Percentiles rank a stretch among this genome's conserved stretches.
These are phyloP conservation scores for Xanthoceras sorbifolium DNA, from an alignment of 345 rosid species.

Conservation along the genomic window DNA sequence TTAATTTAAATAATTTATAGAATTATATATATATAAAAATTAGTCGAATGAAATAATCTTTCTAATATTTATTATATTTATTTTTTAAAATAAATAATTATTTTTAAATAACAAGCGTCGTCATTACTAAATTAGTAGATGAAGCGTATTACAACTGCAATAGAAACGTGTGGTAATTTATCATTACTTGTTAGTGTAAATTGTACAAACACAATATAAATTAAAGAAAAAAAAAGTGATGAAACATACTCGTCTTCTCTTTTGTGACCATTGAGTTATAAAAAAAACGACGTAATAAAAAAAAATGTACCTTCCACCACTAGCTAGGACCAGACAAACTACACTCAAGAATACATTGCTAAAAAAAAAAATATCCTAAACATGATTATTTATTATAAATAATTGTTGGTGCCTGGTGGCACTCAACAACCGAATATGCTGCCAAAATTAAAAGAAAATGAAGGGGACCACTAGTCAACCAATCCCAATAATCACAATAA, in stretches of 20 bases:
- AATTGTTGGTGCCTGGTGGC: background rate
- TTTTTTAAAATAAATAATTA: no score
- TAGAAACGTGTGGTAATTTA: background rate
- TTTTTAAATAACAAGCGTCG: no score
- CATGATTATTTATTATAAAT: background rate
- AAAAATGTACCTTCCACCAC: background rate
- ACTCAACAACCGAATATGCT: background rate
- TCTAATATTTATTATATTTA: no score
- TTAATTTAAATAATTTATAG: background rate
- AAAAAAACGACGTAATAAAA: background rate
- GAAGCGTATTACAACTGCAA: background rate
- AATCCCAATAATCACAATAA: background rate
- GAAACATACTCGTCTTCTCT: background rate
- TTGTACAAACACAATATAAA: background rate
- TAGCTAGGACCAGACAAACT: background rate
- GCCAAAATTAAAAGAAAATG: background rate
- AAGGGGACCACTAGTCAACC: background rate
- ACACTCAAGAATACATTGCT: background rate
- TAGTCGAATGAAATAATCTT: background rate
- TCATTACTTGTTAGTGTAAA: background rate
- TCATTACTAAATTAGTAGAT: no score
- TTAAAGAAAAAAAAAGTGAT: background rate
- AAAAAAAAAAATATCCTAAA: background rate
- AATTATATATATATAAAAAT: background rate
- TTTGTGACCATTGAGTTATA: background rate